A percentile compares a stretch with the other conserved stretches of the same genome.
These are phyloP conservation scores for Fusarium cyanostomum DNA, from an alignment of 2,329 filamentous ascomycete genomes.

Conservation along the genomic window DNA sequence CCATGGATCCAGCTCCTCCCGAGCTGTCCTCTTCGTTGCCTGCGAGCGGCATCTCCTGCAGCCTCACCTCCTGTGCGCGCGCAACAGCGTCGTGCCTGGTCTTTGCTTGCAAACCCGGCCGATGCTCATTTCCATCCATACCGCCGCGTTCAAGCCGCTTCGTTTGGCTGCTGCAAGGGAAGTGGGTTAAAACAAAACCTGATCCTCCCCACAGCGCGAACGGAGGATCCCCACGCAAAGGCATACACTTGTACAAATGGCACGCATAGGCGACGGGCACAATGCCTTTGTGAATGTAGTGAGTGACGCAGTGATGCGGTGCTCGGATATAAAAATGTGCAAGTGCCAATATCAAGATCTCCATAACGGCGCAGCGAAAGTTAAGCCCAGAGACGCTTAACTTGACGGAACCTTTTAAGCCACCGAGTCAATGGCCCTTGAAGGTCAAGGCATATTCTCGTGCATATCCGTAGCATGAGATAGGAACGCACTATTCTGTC, in stretches of 20 bases:
- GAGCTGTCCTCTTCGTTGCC: slow-evolving; percentile 13
- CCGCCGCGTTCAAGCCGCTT: slow-evolving; percentile 22
- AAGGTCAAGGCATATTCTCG: background rate
- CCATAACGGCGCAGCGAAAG: slow-evolving; percentile 2
- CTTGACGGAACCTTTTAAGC: background rate
- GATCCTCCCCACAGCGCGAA: slow-evolving; percentile 27
- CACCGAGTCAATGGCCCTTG: slow-evolving; percentile 10
- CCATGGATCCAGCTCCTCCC: slow-evolving; percentile 28
- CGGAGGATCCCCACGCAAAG: slow-evolving; percentile 18
- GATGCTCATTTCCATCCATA: slow-evolving; percentile 40
- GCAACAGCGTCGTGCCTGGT: slow-evolving; percentile 11
- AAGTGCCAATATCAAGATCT: slow-evolving; percentile 6
- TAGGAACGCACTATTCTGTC: slow-evolving; percentile 18
- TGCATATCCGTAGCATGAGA: slow-evolving; percentile 10
- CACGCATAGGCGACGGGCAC: slow-evolving; percentile 27
- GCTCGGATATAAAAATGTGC: slow-evolving; percentile 13
- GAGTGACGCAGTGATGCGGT: slow-evolving; percentile 29
- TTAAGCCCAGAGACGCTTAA: background rate
- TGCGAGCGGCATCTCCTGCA: slow-evolving; percentile 9
- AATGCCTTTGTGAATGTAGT: slow-evolving; percentile 32
- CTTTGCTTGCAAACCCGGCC: slow-evolving; percentile 17
- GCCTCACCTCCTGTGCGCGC: slow-evolving; percentile 32
- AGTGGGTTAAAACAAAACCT: slow-evolving; percentile 26
- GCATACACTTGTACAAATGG: slow-evolving; percentile 24
- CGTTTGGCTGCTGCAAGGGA: slow-evolving; percentile 40